Evolutionary conservation across 176 grass and related monocot genomes (phyloP).

Genomic region (Paspalum notatum): DNA sequence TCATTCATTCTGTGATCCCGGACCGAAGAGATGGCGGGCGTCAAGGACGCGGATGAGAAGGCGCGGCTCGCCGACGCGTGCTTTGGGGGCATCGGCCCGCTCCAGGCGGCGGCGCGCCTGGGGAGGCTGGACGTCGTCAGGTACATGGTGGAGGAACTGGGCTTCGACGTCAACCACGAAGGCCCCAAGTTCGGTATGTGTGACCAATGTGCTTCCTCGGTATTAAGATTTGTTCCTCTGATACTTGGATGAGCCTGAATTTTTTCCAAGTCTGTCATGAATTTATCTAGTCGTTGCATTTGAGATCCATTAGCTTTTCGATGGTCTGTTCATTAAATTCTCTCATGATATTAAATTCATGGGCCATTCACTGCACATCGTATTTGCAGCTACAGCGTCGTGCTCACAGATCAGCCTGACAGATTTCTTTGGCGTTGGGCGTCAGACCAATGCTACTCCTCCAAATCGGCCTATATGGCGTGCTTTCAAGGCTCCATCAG

Average conservation of each 20-base stretch:
- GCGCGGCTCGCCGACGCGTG: conserved; percentile 27
- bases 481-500: too few species aligned
- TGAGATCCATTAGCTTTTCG: not conserved
- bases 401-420: too few species aligned
- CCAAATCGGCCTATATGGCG: too few species aligned
- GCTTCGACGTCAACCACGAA: conserved; percentile 37
- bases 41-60: conserved; percentile 31
- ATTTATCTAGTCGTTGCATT: not conserved
- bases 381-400: not conserved
- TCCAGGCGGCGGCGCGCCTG: conserved; percentile 39
- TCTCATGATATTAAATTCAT: not conserved
- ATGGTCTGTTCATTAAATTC: not conserved
- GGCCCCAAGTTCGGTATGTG: conserved; percentile 24
- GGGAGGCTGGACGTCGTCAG: conserved; percentile 34
- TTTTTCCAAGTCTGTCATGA: not conserved
- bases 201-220: not conserved
- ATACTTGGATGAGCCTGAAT: not conserved
- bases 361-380: not conserved
- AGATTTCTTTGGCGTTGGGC: too few species aligned
- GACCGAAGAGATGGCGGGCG: conserved; percentile 41
- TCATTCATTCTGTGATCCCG: not conserved
- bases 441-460: too few species aligned
- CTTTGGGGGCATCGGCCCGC: conserved; percentile 8
- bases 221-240: not conserved
- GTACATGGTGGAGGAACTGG: conserved; percentile 47